These are phyloP conservation scores for Cryptosporidium ubiquitum DNA, from an alignment of 169 alveolate species.

Conservation along the genomic window DNA sequence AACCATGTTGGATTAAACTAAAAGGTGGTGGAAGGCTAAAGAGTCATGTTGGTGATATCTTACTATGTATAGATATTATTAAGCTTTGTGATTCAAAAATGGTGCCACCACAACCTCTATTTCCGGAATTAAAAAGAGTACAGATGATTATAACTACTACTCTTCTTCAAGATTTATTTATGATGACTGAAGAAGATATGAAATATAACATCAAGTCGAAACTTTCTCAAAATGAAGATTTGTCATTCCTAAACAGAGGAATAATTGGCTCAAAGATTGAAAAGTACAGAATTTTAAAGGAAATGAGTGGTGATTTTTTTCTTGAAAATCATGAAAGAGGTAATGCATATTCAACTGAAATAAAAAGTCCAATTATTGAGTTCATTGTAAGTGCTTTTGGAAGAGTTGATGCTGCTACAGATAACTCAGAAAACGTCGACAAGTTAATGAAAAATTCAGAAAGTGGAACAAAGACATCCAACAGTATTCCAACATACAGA, in stretches of 20 bases:
- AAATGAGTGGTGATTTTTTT: slow-evolving; percentile 23
- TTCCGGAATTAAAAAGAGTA: slow-evolving; percentile 83
- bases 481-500: slow-evolving; percentile 33
- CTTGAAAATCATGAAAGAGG: slow-evolving; percentile 62
- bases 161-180: slow-evolving; percentile 56
- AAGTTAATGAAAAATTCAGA: background rate
- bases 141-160: slow-evolving; percentile 56
- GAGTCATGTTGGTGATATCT: slow-evolving; percentile 82
- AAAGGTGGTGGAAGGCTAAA: slow-evolving; percentile 81
- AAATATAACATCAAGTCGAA: slow-evolving; percentile 23
- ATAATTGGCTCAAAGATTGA: slow-evolving; percentile 67
- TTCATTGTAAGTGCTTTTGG: slow-evolving; percentile 56
- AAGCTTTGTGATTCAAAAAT: slow-evolving; percentile 82
- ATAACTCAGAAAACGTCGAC: background rate
- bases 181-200: slow-evolving; percentile 54
- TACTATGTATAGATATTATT: slow-evolving; percentile 85
- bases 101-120: slow-evolving; percentile 87
- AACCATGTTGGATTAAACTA: slow-evolving; percentile 88
- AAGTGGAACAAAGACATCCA: background rate
- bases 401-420: slow-evolving; percentile 33
- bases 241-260: slow-evolving; percentile 35
- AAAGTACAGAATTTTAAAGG: slow-evolving; percentile 18
- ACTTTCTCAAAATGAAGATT: background rate
- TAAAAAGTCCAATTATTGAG: slow-evolving; percentile 60
- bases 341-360: slow-evolving; percentile 26